Base-by-base conservation (phyloP, 2,329 filamentous ascomycete species). In the Trichoderma cornu-damae region DNA sequence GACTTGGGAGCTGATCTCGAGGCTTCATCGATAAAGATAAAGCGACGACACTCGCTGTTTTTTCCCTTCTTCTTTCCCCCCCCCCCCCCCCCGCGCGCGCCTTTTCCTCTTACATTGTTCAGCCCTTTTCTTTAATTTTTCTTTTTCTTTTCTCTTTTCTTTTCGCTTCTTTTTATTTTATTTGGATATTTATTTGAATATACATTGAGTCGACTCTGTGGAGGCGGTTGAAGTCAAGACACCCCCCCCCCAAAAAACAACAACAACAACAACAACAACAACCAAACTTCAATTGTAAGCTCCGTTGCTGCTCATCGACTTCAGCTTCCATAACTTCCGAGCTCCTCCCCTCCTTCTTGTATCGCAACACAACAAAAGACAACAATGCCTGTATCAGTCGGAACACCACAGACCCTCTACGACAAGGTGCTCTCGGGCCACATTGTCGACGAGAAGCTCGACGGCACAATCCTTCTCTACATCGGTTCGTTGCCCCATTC, bases 371-470 rank as follows among this genome's bases (percentile, higher is more conserved):
- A n/a, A n/a, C n/a, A n/a, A n/a, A n/a, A n/a, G n/a, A n/a, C n/a
- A n/a, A n/a, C n/a, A 67, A 95, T 96, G 90, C 90, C 90, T 70
- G 82, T 80, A 69, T 83, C 83, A 66, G 85, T 87, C 65, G 79
- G 80, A 72, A 81, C 79, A 63, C 90, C 89, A 56, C 86, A 86
- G 75, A 96, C 92, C 66, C 82, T 96, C 70, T 97, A 97, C 77
- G 93, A 97, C 82, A 97, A 97, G 85, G 92, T 97, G 75, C 88
- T 97, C 68, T 84, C 90, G 67, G 87, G 87, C 77, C 94, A 99
- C 74, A 87, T 97, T 68, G 92, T 99, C 70, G 90, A 96, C 69
- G 89, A 96, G 83, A 90, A 92, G 81, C 84, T 90, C 57, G 93
- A 97, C 75, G 93, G 93, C 75, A 96, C 92, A 59, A 80, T 95